Evolutionary conservation across 2,329 filamentous ascomycete genomes (phyloP), one percentile per base, ranked within the genome.

Genomic region (Sphaerostilbella broomeana): DNA sequence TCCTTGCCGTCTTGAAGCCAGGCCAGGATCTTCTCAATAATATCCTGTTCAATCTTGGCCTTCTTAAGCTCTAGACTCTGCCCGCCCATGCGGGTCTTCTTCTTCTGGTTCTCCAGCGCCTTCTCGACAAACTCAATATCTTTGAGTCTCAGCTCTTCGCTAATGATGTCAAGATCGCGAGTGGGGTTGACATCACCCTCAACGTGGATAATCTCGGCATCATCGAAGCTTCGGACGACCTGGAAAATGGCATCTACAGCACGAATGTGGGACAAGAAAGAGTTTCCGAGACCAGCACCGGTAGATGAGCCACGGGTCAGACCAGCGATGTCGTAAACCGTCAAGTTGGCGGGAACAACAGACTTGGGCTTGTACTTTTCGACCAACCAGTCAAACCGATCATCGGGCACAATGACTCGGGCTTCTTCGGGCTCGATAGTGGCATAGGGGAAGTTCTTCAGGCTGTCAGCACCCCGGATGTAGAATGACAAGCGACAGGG

Each of bases 401-500:
- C 86, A 69, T 98, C 92, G 32, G 92, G 94, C 22, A 98, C 92
- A 55, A 98, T 80, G 66, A 98, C 92, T 55, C 90, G 87, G 49
- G 92, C 87, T 72, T 98, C 92, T 73, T 98, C 94, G 33, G 92
- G 92, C 54, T 98, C 89, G 67, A 98, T 98, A 57, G 92, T 98
- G 61, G 92, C 92, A 73, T 94, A 98, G 40, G 92, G 92, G 64
- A 97, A 98, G 72, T 98, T 98, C 81, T 86, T 61, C 51, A 57
- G 53, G 59, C 59, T 62, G 60, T 64, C 55, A 63, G 59, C 55
- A 62, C 57, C 55, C 58, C 54, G 50, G 52, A 60, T 58, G 59
- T 60, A 57, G 53, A 53, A 50, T 53, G 55, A 47, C 50, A 48
- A 47, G 44, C 48, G 51, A 49, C 54, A 51, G 51, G 50, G 52